phyloP scores from a whole-genome alignment of 345 rosid genomes.

The Citrus maxima region DNA sequence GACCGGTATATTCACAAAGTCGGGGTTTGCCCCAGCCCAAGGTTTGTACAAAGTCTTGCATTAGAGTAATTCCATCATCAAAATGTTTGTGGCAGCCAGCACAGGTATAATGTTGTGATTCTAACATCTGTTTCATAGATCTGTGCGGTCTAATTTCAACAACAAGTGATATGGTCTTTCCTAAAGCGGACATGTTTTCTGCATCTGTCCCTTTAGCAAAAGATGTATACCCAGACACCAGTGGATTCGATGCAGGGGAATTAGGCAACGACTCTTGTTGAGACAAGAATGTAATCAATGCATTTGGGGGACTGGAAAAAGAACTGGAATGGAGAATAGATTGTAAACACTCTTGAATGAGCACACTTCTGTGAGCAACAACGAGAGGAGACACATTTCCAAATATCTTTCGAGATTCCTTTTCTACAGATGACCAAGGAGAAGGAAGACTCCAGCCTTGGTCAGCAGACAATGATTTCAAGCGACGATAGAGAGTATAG shows the following conservation, averaged over 20 bases:
- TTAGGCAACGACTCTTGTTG: slow-evolving; percentile 60
- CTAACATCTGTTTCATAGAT: slow-evolving; percentile 71
- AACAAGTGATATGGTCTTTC: slow-evolving; percentile 82
- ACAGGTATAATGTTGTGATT: slow-evolving; percentile 83
- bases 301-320: slow-evolving; percentile 58
- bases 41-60: slow-evolving; percentile 65
- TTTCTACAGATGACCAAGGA: slow-evolving; percentile 79
- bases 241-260: slow-evolving; percentile 39
- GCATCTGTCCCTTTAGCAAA: slow-evolving; percentile 29
- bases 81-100: slow-evolving; percentile 92
- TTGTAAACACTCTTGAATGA: slow-evolving; percentile 79
- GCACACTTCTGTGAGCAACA: slow-evolving; percentile 77
- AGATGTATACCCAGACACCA: slow-evolving; percentile 29
- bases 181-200: slow-evolving; percentile 47
- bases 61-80: slow-evolving; percentile 68
- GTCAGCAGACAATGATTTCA: slow-evolving; percentile 68
- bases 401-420: slow-evolving; percentile 78
- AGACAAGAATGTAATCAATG: slow-evolving; percentile 68
- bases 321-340: slow-evolving; percentile 60
- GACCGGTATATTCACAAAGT: slow-evolving; percentile 88
- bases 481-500: slow-evolving; percentile 69
- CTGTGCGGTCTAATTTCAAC: slow-evolving; percentile 69
- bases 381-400: slow-evolving; percentile 82
- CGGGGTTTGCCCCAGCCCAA: slow-evolving; percentile 95
- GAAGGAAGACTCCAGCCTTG: slow-evolving; percentile 86